phyloP scores from a whole-genome alignment of 129 eudicot species.

The Saposhnikovia divaricata region DNA sequence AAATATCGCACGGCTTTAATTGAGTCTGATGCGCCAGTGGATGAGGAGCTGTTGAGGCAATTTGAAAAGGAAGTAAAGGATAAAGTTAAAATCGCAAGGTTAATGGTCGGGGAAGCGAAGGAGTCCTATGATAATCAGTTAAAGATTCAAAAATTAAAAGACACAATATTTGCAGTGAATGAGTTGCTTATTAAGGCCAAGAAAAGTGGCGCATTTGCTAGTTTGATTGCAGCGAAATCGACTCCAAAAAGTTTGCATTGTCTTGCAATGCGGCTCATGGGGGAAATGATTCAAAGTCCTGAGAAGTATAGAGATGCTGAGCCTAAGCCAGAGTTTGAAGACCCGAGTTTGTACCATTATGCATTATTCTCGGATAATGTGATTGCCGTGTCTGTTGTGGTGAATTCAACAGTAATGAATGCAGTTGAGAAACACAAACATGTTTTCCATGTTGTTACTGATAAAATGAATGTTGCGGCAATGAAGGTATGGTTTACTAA shows the following conservation, averaged over 20 bases:
- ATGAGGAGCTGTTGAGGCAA: constrained; percentile 79
- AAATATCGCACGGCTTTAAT: constrained; percentile 42
- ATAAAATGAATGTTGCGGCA: constrained; percentile 75
- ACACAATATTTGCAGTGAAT: constrained; percentile 82
- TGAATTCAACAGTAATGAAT: constrained; percentile 68
- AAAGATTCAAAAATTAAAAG: constrained; percentile 85
- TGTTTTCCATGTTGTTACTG: constrained; percentile 80
- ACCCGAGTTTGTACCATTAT: constrained; percentile 68
- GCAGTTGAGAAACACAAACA: constrained; percentile 84
- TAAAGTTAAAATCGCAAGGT: constrained; percentile 65
- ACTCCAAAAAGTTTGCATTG: constrained; percentile 97
- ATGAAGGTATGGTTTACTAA: constrained; percentile 93
- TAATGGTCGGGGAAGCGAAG: constrained; percentile 68
- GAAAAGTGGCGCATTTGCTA: constrained; percentile 80
- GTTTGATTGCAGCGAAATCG: constrained; percentile 78
- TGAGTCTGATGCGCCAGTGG: constrained; percentile 70
- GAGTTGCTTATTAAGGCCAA: constrained; percentile 77
- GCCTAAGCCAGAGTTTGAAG: constrained; percentile 82
- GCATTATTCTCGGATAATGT: constrained; percentile 90
- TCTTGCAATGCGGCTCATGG: constrained; percentile 90
- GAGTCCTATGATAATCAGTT: constrained; percentile 89
- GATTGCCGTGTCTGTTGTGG: constrained; percentile 88
- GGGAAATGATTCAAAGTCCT: constrained; percentile 69
- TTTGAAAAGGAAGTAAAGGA: constrained; percentile 95
- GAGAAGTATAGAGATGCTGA: constrained; percentile 63